Base-by-base conservation (phyloP, 176 grass and related monocot genomes). In the Aechmea fasciata region DNA sequence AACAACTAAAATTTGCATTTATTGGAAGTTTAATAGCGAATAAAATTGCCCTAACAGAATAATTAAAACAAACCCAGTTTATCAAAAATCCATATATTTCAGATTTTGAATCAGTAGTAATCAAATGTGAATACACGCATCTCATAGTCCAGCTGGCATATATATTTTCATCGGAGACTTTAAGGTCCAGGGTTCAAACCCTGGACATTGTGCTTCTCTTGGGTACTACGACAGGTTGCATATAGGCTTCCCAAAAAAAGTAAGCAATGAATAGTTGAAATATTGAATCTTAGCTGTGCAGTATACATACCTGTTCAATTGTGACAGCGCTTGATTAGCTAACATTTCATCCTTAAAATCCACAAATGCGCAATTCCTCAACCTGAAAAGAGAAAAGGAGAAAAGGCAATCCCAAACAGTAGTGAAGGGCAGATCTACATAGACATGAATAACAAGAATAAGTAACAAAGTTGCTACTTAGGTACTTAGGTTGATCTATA, bases 331-430 rank as follows among this genome's bases (percentile, higher is more conserved):
- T n/a, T 90, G 88, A 74, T 71, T 78, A 61, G 93, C 89, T 25
- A 79, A 33, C 0, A 55, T 69, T 50, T 96, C 93, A 6, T 96
- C 89, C 73, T 83, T 92, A 63, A 92, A 96, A 79, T 92, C 93
- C 17, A 96, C 93, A 79, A 92, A 96, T 47, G 93, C 86, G 57
- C 88, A 92, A 64, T 96, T 90, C 66, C 83, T 89, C 77, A 96
- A 76, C 79, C 93, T 92, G 69, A 11, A 63, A 79, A 69, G 12
- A 73, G 70, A 67, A 62, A 50, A n/a, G 15, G 13, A 84, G 49
- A 51, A 50, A 67, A 48, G 61, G 77, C 26, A 18, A 53, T 51
- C 20, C 14, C 7, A 78, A 24, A 47, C 66, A 82, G 14, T 14
- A 74, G 17, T 14, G 17, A 74, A 68, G 64, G 1, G 13, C 48